Conservation (phyloP, 164 flowering plant species). For the Nelumbo lutea region DNA sequence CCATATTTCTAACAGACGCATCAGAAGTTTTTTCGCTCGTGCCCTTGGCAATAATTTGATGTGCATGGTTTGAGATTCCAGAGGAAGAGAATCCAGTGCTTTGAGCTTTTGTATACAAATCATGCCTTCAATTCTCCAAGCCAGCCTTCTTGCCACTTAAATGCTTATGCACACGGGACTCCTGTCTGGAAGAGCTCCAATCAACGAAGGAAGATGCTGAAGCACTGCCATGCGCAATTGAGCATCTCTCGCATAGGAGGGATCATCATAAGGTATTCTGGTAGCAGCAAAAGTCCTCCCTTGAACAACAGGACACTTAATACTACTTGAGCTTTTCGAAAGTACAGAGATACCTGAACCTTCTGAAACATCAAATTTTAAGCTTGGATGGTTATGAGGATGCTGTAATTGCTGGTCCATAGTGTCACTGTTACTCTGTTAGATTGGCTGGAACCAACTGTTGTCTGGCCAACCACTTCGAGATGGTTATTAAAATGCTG, state of each 20-base stretch:
- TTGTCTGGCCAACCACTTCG: constrained; percentile 19
- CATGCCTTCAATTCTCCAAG: constrained; percentile 44
- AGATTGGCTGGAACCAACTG: constrained; percentile 16
- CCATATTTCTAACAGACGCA: constrained; percentile 23
- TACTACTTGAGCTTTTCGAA: constrained; percentile 69
- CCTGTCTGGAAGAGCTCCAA: constrained; percentile 56
- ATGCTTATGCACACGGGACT: constrained; percentile 55
- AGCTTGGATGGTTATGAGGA: constrained; percentile 20
- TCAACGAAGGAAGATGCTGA: constrained; percentile 82
- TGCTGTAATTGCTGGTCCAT: constrained; percentile 24
- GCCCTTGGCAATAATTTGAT: constrained; percentile 34
- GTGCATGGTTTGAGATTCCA: constrained; percentile 37
- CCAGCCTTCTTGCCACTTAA: constrained; percentile 53
- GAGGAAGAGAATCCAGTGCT: constrained; percentile 47
- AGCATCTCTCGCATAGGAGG: constrained; percentile 72
- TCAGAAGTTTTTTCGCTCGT: constrained; percentile 37
- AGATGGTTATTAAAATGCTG: constrained; percentile 20
- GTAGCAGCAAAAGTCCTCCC: constrained; percentile 57
- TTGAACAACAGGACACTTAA: constrained; percentile 66
- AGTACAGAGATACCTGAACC: constrained; percentile 72
- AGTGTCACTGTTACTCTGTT: constrained; percentile 7
- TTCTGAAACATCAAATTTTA: constrained; percentile 44
- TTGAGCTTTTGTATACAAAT: constrained; percentile 30
- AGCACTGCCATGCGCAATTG: constrained; percentile 53
- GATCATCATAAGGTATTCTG: constrained; percentile 55